These are phyloP conservation scores for Seminavis robusta DNA, from an alignment of 108 stramenopile species.

Conservation along the genomic window DNA sequence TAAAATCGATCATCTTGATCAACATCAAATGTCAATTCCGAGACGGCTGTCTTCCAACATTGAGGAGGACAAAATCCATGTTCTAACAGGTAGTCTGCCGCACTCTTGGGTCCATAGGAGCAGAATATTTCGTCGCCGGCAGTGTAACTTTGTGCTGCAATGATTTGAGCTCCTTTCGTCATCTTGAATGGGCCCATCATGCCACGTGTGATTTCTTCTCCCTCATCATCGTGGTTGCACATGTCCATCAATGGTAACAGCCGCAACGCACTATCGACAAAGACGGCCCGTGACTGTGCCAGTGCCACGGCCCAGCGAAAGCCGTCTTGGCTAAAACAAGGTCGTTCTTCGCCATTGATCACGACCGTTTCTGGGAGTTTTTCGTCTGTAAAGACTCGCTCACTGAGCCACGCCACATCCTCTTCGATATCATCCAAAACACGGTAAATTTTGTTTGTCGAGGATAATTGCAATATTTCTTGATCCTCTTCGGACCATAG, in stretches of 20 bases:
- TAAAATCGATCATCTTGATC: conserved; percentile 78
- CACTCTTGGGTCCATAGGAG: conserved; percentile 89
- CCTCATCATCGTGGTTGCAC: conserved; percentile 79
- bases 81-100: conserved; percentile 87
- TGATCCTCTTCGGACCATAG: conserved; percentile 80
- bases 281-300: conserved; percentile 75
- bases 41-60: conserved; percentile 49
- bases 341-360: conserved; percentile 30
- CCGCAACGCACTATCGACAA: conserved; percentile 78
- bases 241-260: conserved; percentile 81
- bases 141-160: conserved; percentile 29
- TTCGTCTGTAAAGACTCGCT: conserved; percentile 54
- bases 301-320: conserved; percentile 85
- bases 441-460: conserved; percentile 77
- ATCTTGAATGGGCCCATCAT: conserved; percentile 69
- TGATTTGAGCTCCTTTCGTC: conserved; percentile 58
- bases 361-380: conserved; percentile 55
- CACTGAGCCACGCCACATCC: conserved; percentile 69
- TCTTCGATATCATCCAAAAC: conserved; percentile 81
- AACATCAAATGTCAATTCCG: conserved; percentile 73
- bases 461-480: conserved; percentile 70
- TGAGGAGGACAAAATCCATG: conserved; percentile 81
- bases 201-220: conserved; percentile 37
- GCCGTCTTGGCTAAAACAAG: conserved; percentile 61
- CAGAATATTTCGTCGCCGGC: conserved; percentile 68